Evolutionary conservation across 192 early-diverging fungal species (phyloP), one percentile per base, ranked within the genome.

Genomic region (Coemansia erecta): DNA sequence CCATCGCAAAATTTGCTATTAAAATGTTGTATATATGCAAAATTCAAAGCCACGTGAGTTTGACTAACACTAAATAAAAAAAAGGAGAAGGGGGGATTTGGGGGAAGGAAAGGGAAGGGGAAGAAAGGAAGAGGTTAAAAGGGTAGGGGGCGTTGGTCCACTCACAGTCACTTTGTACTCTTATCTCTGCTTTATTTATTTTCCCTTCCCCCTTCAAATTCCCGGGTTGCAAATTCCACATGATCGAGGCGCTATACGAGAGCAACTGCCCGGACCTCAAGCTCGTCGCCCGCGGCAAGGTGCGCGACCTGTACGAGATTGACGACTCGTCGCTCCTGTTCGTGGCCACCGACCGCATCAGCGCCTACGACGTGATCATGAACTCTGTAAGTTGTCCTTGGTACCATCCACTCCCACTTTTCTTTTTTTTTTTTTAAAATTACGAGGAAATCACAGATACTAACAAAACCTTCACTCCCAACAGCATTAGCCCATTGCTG

Each of bases 281-380:
- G 80, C 88, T 99, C 40, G 60, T 99, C 49, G 90, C 92, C 9
- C 88, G 95, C 24, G 97, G 95, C 50, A 99, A 94, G 70, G 95
- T 98, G 49, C 87, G 97, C 46, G 97, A 99, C 65, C 83, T 99
- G 49, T 99, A 99, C 82, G 88, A 92, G 51, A 83, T 99, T 21
- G 90, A 97, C 76, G 89, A 88, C 15, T 61, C 85, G 45, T 79
- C 86, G 13, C 81, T 99, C 56, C 86, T 99, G 31, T 98, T 99
- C 74, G 94, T 99, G 10, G 95, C 97, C 18, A 94, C 95, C 3
- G 97, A 99, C 83, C 86, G 97, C 56, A 92, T 98, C 79, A 92
- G 89, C 69, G 95, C 97, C 2, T 99, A 91, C 78, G 97, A 99
- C 61, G 95, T 99, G 37, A 93, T 98, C 61, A 95, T 99, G 95